Evolutionary conservation across 2,329 filamentous ascomycete genomes (phyloP).

Genomic region (Diplodia mutila): DNA sequence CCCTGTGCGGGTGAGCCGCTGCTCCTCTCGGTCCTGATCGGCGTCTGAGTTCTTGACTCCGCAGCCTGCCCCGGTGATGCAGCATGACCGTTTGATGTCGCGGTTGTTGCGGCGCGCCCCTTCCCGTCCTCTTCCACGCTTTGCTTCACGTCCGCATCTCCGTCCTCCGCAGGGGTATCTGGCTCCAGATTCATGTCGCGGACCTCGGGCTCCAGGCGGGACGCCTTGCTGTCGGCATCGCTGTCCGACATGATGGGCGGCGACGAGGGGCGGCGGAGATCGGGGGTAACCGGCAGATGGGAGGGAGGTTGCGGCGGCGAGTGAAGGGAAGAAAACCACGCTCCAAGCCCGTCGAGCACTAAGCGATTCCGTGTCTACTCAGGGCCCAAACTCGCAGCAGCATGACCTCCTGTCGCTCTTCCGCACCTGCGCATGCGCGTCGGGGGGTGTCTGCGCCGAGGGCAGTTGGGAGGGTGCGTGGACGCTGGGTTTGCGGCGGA

Average conservation of each 20-base stretch:
- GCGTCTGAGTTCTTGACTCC: constrained; percentile 12
- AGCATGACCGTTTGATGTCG: constrained; percentile 32
- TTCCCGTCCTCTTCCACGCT: constrained; percentile 31
- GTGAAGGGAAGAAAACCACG: constrained; percentile 29
- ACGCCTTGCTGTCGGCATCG: constrained; percentile 40
- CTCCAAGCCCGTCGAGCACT: constrained; percentile 29
- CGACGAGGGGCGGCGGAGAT: constrained; percentile 12
- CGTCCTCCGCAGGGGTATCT: constrained; percentile 35
- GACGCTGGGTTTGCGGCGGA: constrained; percentile 8
- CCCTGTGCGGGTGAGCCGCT: constrained; percentile 44
- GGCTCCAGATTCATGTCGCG: constrained; percentile 52
- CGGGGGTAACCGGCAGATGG: constrained; percentile 28
- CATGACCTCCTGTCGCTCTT: constrained; percentile 17
- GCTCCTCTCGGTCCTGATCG: constrained; percentile 35
- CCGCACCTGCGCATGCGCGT: constrained; percentile 12
- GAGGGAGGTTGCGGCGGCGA: constrained; percentile 34
- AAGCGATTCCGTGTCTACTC: constrained; percentile 34
- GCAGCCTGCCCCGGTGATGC: constrained; percentile 27
- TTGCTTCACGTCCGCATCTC: constrained; percentile 36
- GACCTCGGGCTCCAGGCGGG: constrained; percentile 48
- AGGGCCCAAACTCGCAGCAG: constrained; percentile 12
- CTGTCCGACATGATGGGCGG: constrained; percentile 44
- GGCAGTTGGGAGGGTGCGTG: background rate
- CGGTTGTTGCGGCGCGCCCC: constrained; percentile 27
- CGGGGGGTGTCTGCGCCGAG: background rate